Evolutionary conservation across 805 yeast species (phyloP).

Genomic region (Candida patagonica): DNA sequence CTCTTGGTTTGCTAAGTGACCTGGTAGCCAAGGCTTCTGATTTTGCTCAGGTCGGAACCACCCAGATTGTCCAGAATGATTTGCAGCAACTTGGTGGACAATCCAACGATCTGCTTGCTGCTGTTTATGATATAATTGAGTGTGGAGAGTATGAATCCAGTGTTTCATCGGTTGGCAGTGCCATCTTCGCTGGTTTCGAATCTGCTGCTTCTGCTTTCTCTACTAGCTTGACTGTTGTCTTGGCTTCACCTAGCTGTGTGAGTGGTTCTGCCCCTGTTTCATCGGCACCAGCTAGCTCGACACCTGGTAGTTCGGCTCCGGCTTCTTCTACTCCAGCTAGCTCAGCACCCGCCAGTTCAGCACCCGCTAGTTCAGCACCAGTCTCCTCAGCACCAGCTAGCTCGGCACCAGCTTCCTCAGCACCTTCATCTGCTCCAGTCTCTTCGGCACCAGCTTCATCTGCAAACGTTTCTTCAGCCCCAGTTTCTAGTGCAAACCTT

Average conservation of each 20-base stretch:
- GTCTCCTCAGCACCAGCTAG: slow-evolving; percentile 6
- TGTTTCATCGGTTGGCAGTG: slow-evolving; percentile 11
- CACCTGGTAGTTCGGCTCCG: slow-evolving; percentile 7
- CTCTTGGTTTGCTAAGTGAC: slow-evolving; percentile 13
- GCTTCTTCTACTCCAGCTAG: slow-evolving; percentile 13
- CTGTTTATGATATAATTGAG: slow-evolving; percentile 9
- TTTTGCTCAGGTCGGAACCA: slow-evolving; percentile 19
- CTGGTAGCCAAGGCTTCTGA: slow-evolving; percentile 20
- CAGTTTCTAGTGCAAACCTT: slow-evolving; percentile 3
- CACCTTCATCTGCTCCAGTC: neutral
- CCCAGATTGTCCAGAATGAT: slow-evolving; percentile 10
- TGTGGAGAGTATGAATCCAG: slow-evolving; percentile 10
- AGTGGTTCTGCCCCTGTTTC: slow-evolving; percentile 2
- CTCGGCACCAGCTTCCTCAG: slow-evolving; percentile 7
- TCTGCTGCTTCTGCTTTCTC: slow-evolving; percentile 10
- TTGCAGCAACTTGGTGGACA: slow-evolving; percentile 5
- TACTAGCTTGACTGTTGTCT: too few species aligned
- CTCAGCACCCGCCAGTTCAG: slow-evolving; percentile 13
- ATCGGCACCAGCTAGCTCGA: slow-evolving; percentile 5
- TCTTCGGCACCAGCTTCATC: slow-evolving; percentile 6
- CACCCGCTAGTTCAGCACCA: slow-evolving; percentile 5
- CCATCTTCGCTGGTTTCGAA: slow-evolving; percentile 7
- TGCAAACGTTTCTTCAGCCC: slow-evolving; percentile 7
- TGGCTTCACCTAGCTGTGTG: too few species aligned
- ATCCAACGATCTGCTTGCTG: slow-evolving; percentile 3